Evolutionary conservation across 2,329 filamentous ascomycete species (phyloP).

Genomic region (Macrophomina phaseolina): DNA sequence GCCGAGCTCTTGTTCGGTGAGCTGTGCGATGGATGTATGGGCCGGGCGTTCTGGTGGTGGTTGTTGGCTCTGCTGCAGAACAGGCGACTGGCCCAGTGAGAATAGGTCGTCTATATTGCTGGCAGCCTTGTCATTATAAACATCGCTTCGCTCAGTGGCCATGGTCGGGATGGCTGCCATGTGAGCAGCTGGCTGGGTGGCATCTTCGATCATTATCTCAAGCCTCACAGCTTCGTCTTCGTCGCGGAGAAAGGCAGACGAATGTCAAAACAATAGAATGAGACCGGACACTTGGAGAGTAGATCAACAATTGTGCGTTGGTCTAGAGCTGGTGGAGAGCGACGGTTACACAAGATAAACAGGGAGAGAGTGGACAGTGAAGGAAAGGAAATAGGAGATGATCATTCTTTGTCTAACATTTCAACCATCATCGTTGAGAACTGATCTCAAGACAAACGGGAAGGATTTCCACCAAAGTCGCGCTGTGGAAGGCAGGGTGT

Average conservation of each 20-base stretch:
- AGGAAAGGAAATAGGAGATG: constrained; percentile 3
- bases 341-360: not conserved
- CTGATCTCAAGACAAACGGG: constrained; percentile 9
- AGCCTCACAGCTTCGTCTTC: too few species aligned
- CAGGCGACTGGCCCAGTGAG: not conserved
- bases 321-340: too few species aligned
- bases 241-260: not conserved
- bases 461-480: not conserved
- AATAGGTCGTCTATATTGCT: not conserved
- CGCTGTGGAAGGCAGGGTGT: not conserved
- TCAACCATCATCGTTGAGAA: too few species aligned
- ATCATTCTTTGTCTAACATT: not conserved
- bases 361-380: not conserved
- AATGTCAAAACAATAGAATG: not conserved
- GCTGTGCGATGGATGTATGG: not conserved
- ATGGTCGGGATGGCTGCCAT: constrained; percentile 6
- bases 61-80: not conserved
- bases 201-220: not conserved
- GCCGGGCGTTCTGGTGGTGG: not conserved
- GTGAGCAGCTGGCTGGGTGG: not conserved
- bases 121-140: not conserved
- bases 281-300: not conserved
- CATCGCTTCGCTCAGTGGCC: not conserved
- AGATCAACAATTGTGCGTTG: too few species aligned
- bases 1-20: not conserved